These are phyloP conservation scores for Tuctoria greenei DNA, from an alignment of 176 grass and related monocot genomes.

Conservation along the genomic window DNA sequence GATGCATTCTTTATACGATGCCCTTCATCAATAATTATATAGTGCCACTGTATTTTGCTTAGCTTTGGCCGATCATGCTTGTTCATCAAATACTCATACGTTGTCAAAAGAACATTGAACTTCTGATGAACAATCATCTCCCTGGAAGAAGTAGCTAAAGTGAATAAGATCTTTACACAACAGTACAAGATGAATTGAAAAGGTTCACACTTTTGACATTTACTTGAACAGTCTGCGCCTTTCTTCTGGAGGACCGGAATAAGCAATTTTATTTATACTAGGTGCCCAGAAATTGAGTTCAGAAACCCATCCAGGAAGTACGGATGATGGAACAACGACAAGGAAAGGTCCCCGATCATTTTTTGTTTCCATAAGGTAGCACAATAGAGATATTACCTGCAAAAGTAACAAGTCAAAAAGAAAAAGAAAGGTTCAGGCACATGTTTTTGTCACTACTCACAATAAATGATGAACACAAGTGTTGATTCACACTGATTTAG, in stretches of 20 bases:
- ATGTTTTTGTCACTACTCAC: slow-evolving; percentile 6
- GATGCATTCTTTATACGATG: slow-evolving; percentile 99
- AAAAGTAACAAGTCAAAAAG: slow-evolving; percentile 26
- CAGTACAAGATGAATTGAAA: slow-evolving; percentile 13
- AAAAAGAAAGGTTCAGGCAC: slow-evolving; percentile 17
- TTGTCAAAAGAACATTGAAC: slow-evolving; percentile 98
- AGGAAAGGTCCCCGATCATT: slow-evolving; percentile 97
- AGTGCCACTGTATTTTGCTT: slow-evolving; percentile 98
- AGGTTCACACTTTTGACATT: slow-evolving; percentile 38
- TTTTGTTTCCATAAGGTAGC: slow-evolving; percentile 99
- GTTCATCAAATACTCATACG: slow-evolving; percentile 99
- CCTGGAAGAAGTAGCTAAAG: slow-evolving; percentile 55
- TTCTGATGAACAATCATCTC: slow-evolving; percentile 99
- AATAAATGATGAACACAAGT: slow-evolving; percentile 15
- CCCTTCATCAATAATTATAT: slow-evolving; percentile 99
- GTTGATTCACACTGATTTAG: slow-evolving; percentile 22
- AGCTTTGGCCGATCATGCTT: slow-evolving; percentile 98
- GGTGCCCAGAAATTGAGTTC: slow-evolving; percentile 98
- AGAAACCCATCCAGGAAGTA: slow-evolving; percentile 88
- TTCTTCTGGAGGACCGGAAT: slow-evolving; percentile 96
- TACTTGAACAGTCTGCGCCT: slow-evolving; percentile 96
- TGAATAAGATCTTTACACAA: slow-evolving; percentile 36
- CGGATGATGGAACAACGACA: slow-evolving; percentile 94
- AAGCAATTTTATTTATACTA: slow-evolving; percentile 96
- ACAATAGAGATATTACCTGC: slow-evolving; percentile 92